Base-by-base conservation (phyloP, 2,329 filamentous ascomycete genomes). In the Fusarium sp. region DNA sequence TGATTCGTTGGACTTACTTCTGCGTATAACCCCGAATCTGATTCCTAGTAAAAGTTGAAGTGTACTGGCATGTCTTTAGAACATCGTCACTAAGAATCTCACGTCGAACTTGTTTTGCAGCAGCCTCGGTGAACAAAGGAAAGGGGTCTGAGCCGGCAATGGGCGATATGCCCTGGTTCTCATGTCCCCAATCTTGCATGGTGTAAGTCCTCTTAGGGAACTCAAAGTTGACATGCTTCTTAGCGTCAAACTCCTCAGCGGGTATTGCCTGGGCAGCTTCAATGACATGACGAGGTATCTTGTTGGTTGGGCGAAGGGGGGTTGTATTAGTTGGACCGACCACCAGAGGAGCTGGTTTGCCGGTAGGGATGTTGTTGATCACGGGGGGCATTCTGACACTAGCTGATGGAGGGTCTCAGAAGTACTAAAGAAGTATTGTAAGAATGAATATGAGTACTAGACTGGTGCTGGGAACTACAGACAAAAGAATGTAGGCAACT, bases 151-250 rank as follows among this genome's bases (percentile, higher is more conserved):
- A 37, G 53, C 90, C 88, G 14, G 88, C 90, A 50, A 88, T 81
- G 2, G 84, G 84, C 3, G 90, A 91, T 26, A 91, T 83, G 7
- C 89, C 89, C 51, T 80, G 82, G 58, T 83, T 82, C 37, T 86
- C 82, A 42, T 86, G 85, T 3, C 86, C 88, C 53, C 91, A 81
- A 31, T 91, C 89, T 71, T 85, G 82, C 89, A 91, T 91, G 19
- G 82, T 86, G 70, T 87, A 79, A 45, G 87, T 79, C 65, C 85
- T 83, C 16, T 83, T 80, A 13, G 85, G 83, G 16, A 83, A 75
- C 54, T 83, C 80, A 76, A 84, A 89, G 25, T 78, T 78, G 19
- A 91, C 77, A 73, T 91, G 89, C 74, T 83, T 85, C 39, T 78
- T 72, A 3, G 88, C 83, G 52, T 87, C 79, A 37, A 37, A 37